A percentile compares a stretch with the other conserved stretches of the same genome.
Conservation (phyloP, 2,329 filamentous ascomycete genomes). For the Pseudogymnoascus sp. region DNA sequence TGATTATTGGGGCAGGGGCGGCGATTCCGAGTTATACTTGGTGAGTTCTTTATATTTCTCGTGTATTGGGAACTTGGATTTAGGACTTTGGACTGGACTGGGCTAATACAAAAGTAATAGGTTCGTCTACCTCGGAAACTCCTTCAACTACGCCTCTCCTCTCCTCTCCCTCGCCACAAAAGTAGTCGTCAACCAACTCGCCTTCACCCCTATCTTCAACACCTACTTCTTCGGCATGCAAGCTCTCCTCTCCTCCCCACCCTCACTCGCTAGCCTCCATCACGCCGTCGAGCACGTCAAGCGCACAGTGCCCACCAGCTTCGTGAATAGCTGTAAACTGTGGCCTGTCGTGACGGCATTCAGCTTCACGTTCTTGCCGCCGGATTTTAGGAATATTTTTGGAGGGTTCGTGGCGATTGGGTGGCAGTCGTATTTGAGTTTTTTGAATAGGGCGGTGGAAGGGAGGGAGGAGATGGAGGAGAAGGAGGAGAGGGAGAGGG, state of each 20-base stretch:
- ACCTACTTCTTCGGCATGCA: constrained; percentile 77
- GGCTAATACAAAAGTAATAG: constrained; percentile 31
- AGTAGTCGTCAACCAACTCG: constrained; percentile 68
- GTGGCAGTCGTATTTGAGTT: constrained; percentile 87
- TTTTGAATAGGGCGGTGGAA: constrained; percentile 67
- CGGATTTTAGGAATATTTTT: constrained; percentile 74
- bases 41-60: constrained; percentile 38
- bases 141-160: constrained; percentile 78
- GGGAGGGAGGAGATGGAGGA: constrained; percentile 41
- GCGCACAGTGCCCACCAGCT: constrained; percentile 66
- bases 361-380: constrained; percentile 72
- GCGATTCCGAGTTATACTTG: constrained; percentile 76
- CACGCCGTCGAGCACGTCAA: constrained; percentile 49
- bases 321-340: constrained; percentile 72
- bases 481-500: background rate
- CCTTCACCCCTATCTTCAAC: constrained; percentile 79
- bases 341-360: constrained; percentile 86
- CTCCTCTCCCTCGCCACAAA: constrained; percentile 64
- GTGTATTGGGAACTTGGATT: background rate
- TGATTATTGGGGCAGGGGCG: constrained; percentile 64
- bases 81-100: background rate
- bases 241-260: constrained; percentile 48
- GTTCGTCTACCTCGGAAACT: constrained; percentile 69
- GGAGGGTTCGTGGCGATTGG: constrained; percentile 71
- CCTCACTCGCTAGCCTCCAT: constrained; percentile 10